Conservation (phyloP, 2,329 filamentous ascomycete species). For the Alternaria gaisen region DNA sequence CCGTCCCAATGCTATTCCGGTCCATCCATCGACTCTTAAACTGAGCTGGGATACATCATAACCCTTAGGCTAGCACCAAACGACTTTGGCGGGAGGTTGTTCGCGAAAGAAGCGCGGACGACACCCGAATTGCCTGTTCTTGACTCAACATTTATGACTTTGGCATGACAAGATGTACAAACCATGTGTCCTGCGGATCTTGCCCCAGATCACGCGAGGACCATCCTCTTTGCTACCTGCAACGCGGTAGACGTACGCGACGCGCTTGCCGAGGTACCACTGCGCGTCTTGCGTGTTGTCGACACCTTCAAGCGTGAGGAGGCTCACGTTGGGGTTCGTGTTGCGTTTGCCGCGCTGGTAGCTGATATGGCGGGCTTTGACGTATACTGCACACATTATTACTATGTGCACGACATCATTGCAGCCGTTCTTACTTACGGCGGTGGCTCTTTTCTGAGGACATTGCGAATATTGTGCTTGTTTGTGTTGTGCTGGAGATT, state of each 20-base stretch:
- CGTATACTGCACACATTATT: conserved; percentile 15
- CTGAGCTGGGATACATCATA: conserved; percentile 80
- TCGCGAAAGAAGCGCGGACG: conserved; percentile 93
- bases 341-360: conserved; percentile 84
- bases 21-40: conserved; percentile 6
- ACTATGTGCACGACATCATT: background rate
- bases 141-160: conserved; percentile 40
- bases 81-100: conserved; percentile 91
- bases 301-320: conserved; percentile 98
- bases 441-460: conserved; percentile 22
- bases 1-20: conserved; percentile 6
- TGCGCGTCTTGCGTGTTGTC: conserved; percentile 86
- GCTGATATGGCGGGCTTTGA: conserved; percentile 92
- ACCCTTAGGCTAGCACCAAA: conserved; percentile 76
- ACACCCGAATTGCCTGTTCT: conserved; percentile 87
- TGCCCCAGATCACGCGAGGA: conserved; percentile 92
- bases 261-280: conserved; percentile 98
- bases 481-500: conserved; percentile 1
- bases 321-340: conserved; percentile 68
- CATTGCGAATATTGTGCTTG: conserved; percentile 10
- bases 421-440: conserved; percentile 12
- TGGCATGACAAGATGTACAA: conserved; percentile 60
- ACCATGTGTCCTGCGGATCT: conserved; percentile 84
- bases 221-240: conserved; percentile 74
- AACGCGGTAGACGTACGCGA: conserved; percentile 95